A percentile compares a stretch with the other conserved stretches of the same genome.
Evolutionary conservation across 2,329 filamentous ascomycete genomes (phyloP).

Genomic region (Sclerotinia nivalis): DNA sequence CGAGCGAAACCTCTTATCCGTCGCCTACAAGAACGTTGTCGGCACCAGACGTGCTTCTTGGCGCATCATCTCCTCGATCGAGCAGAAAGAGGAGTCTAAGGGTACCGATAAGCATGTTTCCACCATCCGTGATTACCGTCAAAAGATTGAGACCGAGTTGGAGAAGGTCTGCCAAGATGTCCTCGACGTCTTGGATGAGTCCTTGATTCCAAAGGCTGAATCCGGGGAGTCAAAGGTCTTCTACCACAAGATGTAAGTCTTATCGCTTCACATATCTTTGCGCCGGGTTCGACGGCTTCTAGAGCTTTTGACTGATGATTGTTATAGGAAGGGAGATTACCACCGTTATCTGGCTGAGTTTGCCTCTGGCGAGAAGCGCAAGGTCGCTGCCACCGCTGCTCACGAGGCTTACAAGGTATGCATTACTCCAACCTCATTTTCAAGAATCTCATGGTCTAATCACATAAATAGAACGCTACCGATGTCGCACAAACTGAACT

Average conservation of each 20-base stretch:
- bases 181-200: conserved; percentile 89
- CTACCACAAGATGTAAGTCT: conserved; percentile 97
- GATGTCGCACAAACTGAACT: conserved; percentile 98
- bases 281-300: conserved; percentile 24
- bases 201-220: conserved; percentile 92
- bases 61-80: conserved; percentile 99
- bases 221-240: conserved; percentile 99
- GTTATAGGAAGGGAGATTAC: conserved; percentile 87
- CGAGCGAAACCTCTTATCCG: conserved; percentile 97
- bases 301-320: conserved; percentile 25
- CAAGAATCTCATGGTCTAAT: conserved; percentile 17
- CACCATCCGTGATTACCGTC: conserved; percentile 94
- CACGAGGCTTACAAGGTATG: conserved; percentile 96
- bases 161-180: conserved; percentile 99
- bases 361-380: conserved; percentile 88
- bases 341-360: conserved; percentile 95
- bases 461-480: conserved; percentile 73
- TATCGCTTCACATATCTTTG: conserved; percentile 28
- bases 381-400: conserved; percentile 80
- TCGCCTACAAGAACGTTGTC: conserved; percentile 99
- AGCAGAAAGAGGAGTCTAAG: conserved; percentile 99
- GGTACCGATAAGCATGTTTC: conserved; percentile 91
- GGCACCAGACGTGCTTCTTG: conserved; percentile 97
- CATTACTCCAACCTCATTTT: conserved; percentile 25
- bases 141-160: conserved; percentile 97